phyloP scores from a whole-genome alignment of 768 basidiomycete species.

The Harrya chromipes region DNA sequence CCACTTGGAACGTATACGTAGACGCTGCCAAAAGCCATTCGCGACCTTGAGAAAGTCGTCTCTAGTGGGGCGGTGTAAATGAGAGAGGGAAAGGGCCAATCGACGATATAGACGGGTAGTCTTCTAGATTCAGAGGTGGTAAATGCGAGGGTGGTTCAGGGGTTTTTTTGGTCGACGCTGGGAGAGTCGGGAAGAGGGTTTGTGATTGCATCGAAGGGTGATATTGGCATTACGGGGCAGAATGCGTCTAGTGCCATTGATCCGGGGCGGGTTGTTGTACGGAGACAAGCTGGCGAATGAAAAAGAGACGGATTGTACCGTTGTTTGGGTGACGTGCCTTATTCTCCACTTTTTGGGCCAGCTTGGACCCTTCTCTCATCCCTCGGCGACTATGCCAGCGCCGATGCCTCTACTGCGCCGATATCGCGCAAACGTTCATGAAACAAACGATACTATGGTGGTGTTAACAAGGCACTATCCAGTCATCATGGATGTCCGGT shows the following conservation, averaged over 20 bases:
- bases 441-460: not conserved
- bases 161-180: constrained; percentile 4
- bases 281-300: constrained; percentile 35
- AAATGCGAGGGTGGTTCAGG: constrained; percentile 9
- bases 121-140: constrained; percentile 46
- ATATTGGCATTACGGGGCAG: not conserved
- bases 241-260: not conserved
- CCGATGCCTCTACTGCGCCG: not conserved
- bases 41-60: constrained; percentile 89
- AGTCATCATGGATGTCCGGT: not conserved
- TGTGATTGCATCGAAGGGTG: constrained; percentile 15
- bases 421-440: too few species aligned
- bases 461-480: not conserved
- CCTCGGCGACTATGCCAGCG: too few species aligned
- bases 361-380: too few species aligned
- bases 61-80: constrained; percentile 73
- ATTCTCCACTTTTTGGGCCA: too few species aligned
- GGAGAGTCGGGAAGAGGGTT: not conserved
- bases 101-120: constrained; percentile 77
- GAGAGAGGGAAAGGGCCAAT: constrained; percentile 76
- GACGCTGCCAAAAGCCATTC: constrained; percentile 83
- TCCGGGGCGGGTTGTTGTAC: not conserved
- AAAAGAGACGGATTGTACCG: constrained; percentile 55
- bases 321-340: constrained; percentile 28
- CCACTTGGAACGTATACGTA: constrained; percentile 95